Percentiles rank a stretch among this genome's conserved stretches.
Conservation (phyloP, 2,329 filamentous ascomycete genomes). For the Alternaria sp. region DNA sequence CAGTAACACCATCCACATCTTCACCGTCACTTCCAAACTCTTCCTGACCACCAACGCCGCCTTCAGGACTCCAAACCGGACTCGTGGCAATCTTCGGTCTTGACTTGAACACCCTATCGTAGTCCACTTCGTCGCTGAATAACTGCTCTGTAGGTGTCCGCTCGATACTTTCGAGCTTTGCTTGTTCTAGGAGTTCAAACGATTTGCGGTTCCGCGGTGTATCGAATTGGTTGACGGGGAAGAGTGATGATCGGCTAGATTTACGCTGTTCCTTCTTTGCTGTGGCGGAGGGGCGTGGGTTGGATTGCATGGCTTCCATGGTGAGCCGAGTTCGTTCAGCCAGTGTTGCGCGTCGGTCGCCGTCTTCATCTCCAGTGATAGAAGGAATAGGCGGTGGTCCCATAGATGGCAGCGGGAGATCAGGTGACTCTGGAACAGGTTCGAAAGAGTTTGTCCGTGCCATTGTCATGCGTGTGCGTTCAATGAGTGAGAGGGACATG, state of each 20-base stretch:
- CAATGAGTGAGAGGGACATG: slow-evolving; percentile 53
- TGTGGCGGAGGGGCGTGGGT: slow-evolving; percentile 24
- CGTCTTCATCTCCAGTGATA: neutral
- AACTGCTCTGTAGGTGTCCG: slow-evolving; percentile 70
- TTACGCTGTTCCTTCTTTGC: slow-evolving; percentile 25
- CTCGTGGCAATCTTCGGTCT: slow-evolving; percentile 80
- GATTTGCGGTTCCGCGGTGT: slow-evolving; percentile 53
- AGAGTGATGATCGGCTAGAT: slow-evolving; percentile 37
- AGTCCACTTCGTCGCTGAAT: slow-evolving; percentile 73
- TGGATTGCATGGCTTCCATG: slow-evolving; percentile 68
- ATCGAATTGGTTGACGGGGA: slow-evolving; percentile 64
- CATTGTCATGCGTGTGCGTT: slow-evolving; percentile 57
- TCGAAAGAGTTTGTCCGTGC: slow-evolving; percentile 39
- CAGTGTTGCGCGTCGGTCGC: slow-evolving; percentile 49
- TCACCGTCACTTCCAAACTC: slow-evolving; percentile 37
- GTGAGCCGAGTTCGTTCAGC: slow-evolving; percentile 81
- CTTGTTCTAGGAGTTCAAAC: slow-evolving; percentile 30
- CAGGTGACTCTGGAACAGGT: slow-evolving; percentile 33
- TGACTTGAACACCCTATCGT: slow-evolving; percentile 84
- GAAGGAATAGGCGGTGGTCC: slow-evolving; percentile 20
- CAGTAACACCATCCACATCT: slow-evolving; percentile 23
- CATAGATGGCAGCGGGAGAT: slow-evolving; percentile 17
- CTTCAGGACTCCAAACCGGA: slow-evolving; percentile 57
- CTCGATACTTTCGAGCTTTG: slow-evolving; percentile 22
- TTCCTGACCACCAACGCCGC: slow-evolving; percentile 2